phyloP scores from a whole-genome alignment of 176 grass and related monocot species.

The Eragrostis nindensis region DNA sequence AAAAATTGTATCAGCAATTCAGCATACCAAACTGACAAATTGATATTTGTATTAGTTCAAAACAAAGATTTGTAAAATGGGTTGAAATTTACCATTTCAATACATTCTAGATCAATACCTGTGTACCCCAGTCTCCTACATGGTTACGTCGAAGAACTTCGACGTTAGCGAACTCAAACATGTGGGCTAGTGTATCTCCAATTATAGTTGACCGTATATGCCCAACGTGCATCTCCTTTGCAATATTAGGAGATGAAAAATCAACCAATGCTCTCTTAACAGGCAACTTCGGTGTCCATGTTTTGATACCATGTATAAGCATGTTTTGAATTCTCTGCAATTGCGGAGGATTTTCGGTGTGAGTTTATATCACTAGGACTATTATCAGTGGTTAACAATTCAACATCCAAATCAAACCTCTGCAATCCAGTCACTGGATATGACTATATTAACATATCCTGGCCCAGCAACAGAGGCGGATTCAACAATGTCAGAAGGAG shows the following conservation, averaged over 20 bases:
- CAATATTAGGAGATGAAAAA: constrained; percentile 97
- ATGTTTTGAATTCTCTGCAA: constrained; percentile 37
- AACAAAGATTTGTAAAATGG: no score
- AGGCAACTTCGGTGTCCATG: constrained; percentile 62
- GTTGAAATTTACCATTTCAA: background rate
- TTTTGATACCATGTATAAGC: constrained; percentile 68
- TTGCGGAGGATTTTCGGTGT: background rate
- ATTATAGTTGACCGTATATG: constrained; percentile 93
- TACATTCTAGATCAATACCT: constrained; percentile 43
- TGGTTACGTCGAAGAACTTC: constrained; percentile 87
- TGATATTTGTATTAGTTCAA: no score
- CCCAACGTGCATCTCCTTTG: constrained; percentile 99
- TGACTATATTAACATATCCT: constrained; percentile 71
- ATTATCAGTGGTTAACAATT: no score
- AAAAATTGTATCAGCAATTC: constrained; percentile 91
- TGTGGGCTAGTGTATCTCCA: constrained; percentile 83
- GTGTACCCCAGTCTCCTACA: constrained; percentile 99
- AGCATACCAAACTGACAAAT: constrained; percentile 85
- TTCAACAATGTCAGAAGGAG: constrained; percentile 61
- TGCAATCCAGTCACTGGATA: constrained; percentile 61
- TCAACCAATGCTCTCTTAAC: constrained; percentile 62
- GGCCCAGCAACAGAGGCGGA: constrained; percentile 63
- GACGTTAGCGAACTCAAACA: constrained; percentile 93
- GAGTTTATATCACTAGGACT: background rate
- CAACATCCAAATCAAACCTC: constrained; percentile 42